phyloP scores from a whole-genome alignment of 2,329 filamentous ascomycete species.

The Periconia macrospinosa region DNA sequence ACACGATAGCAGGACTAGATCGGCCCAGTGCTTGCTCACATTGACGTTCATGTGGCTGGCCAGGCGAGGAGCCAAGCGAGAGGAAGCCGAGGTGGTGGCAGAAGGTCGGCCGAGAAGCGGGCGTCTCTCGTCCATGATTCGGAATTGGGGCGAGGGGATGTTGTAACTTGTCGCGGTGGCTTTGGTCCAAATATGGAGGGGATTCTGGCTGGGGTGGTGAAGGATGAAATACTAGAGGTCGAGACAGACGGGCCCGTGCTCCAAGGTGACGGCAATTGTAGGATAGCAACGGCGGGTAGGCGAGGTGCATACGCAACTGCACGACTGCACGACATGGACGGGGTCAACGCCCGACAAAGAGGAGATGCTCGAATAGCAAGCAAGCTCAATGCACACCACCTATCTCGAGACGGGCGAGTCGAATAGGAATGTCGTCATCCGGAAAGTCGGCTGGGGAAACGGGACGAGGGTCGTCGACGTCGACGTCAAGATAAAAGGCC shows the following conservation, averaged over 20 bases:
- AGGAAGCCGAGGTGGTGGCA: slow-evolving; percentile 20
- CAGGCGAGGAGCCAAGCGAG: slow-evolving; percentile 13
- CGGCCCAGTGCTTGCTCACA: slow-evolving; percentile 64
- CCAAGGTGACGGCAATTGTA: neutral
- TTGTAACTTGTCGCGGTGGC: slow-evolving; percentile 15
- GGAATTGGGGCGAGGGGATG: slow-evolving; percentile 7
- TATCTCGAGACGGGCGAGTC: neutral
- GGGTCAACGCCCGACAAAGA: too few species aligned
- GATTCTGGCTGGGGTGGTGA: neutral
- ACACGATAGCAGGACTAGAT: slow-evolving; percentile 69
- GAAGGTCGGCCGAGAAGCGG: slow-evolving; percentile 32
- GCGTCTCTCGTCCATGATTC: slow-evolving; percentile 29
- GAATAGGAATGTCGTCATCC: slow-evolving; percentile 40
- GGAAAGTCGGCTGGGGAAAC: slow-evolving; percentile 20
- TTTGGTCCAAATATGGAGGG: slow-evolving; percentile 1
- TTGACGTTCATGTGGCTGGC: slow-evolving; percentile 47
- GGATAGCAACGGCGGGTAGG: neutral
- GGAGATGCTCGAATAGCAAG: too few species aligned
- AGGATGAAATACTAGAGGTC: neutral
- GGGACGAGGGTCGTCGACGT: too few species aligned
- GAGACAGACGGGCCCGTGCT: neutral
- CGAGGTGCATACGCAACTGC: neutral
- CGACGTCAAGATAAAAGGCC: slow-evolving; percentile 12
- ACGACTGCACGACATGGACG: neutral
- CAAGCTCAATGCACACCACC: too few species aligned